Base-by-base conservation (phyloP, 2,329 filamentous ascomycete genomes). In the Alternaria triticina region DNA sequence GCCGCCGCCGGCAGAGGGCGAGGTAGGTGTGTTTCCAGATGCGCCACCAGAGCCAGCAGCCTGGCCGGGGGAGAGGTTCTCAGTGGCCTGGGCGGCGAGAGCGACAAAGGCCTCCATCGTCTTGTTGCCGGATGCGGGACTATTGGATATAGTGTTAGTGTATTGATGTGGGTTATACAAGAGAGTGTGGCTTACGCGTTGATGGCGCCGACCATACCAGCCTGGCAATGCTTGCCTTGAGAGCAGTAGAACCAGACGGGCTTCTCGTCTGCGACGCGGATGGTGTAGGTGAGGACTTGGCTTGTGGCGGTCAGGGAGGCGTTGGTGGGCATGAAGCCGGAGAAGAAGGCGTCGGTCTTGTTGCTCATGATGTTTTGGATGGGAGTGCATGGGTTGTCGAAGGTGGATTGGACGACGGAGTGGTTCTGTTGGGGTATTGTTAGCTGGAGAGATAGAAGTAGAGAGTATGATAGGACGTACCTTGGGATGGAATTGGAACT, bases 191-290 rank as follows among this genome's bases (percentile, higher is more conserved):
- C 89, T 81, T 81, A 91, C 89, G 90, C 88, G 80, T 94, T 94
- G 76, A 94, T 89, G 30, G 92, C 90, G 83, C 92, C 90, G 61
- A 86, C 85, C 90, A 94, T 94, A 65, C 91, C 91, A 51, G 77
- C 82, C 79, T 93, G 87, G 80, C 92, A 96, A 82, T 96, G 92
- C 74, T 85, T 87, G 49, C 78, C 88, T 79, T 93, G 90, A 28
- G 88, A 89, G 82, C 92, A 95, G 85, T 91, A 95, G 68, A 92
- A 82, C 91, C 92, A 96, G 68, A 94, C 84, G 28, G 92, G 92
- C 59, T 86, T 90, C 47, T 85, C 87, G 79, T 88, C 84, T 74
- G 89, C 90, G 78, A 96, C 82, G 77, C 85, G 85, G 73, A 95
- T 83, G 62, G 90, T 93, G 81, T 89, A 96, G 57, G 89, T 89